phyloP scores from a whole-genome alignment of 495 filamentous ascomycete genomes.

The Talaromyces proteolyticus region DNA sequence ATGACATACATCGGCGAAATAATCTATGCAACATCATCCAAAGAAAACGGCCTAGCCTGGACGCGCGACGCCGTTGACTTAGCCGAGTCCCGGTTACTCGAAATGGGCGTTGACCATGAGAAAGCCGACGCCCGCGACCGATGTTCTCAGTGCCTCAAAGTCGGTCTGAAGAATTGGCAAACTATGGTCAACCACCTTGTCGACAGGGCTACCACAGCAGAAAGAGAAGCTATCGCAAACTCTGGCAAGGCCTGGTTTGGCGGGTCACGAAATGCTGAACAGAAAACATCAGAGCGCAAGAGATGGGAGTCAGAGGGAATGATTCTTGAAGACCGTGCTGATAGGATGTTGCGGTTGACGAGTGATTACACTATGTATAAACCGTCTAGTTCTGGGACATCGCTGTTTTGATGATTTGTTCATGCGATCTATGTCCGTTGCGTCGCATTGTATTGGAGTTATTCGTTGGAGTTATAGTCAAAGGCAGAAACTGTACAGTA shows the following conservation, averaged over 20 bases:
- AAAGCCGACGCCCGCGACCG: slow-evolving; percentile 35
- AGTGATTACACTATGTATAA: slow-evolving; percentile 34
- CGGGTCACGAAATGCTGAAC: slow-evolving; percentile 21
- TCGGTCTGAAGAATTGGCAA: slow-evolving; percentile 69
- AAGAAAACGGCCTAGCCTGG: slow-evolving; percentile 72
- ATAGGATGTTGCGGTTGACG: slow-evolving; percentile 22
- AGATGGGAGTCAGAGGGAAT: slow-evolving; percentile 34
- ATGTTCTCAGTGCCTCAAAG: slow-evolving; percentile 67
- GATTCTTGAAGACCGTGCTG: slow-evolving; percentile 36
- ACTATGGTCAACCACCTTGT: slow-evolving; percentile 60
- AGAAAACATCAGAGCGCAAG: slow-evolving; percentile 23
- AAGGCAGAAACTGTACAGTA: no score
- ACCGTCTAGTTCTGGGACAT: slow-evolving; percentile 32
- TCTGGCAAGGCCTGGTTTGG: slow-evolving; percentile 43
- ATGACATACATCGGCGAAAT: slow-evolving; percentile 94
- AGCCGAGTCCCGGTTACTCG: slow-evolving; percentile 48
- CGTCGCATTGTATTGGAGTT: background rate
- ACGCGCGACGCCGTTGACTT: slow-evolving; percentile 75
- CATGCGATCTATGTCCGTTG: no score
- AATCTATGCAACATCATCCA: slow-evolving; percentile 60
- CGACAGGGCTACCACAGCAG: slow-evolving; percentile 40
- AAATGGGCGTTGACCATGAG: slow-evolving; percentile 32
- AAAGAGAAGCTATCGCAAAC: slow-evolving; percentile 26
- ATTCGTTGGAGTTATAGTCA: background rate
- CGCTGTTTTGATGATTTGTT: background rate